phyloP scores from a whole-genome alignment of 306 rosid genomes.

The Malus asiatica region DNA sequence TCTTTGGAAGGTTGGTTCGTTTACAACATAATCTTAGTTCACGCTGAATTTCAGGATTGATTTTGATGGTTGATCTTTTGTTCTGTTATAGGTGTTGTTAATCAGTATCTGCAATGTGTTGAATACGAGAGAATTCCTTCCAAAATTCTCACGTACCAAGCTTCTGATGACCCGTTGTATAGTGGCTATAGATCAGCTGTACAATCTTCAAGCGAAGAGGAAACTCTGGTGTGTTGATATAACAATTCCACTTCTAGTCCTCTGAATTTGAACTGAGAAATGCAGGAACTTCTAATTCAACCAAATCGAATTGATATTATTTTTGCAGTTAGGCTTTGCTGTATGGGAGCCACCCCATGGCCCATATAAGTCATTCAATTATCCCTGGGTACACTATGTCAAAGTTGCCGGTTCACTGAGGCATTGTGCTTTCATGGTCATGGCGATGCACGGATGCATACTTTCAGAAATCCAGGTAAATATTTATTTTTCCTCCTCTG shows the following conservation, averaged over 20 bases:
- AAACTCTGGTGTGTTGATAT: constrained; percentile 46
- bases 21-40: not conserved
- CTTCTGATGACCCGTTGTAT: constrained; percentile 67
- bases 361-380: constrained; percentile 46
- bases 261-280: not conserved
- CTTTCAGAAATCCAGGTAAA: constrained; percentile 80
- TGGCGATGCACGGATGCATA: constrained; percentile 84
- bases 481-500: not conserved
- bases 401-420: constrained; percentile 65
- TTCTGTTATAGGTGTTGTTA: constrained; percentile 46
- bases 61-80: constrained; percentile 3
- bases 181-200: constrained; percentile 68
- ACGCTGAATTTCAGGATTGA: not conserved
- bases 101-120: constrained; percentile 54
- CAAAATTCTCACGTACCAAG: constrained; percentile 63
- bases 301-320: not conserved
- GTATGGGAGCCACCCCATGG: constrained; percentile 86
- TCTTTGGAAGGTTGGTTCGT: constrained; percentile 55
- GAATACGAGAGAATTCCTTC: constrained; percentile 68
- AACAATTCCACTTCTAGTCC: not conserved
- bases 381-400: constrained; percentile 66
- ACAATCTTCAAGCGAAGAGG: constrained; percentile 67
- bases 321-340: constrained; percentile 60
- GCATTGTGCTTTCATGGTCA: constrained; percentile 75
- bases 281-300: not conserved